Base-by-base conservation (phyloP, 192 early-diverging fungal species). In the Podila clonocystis region DNA sequence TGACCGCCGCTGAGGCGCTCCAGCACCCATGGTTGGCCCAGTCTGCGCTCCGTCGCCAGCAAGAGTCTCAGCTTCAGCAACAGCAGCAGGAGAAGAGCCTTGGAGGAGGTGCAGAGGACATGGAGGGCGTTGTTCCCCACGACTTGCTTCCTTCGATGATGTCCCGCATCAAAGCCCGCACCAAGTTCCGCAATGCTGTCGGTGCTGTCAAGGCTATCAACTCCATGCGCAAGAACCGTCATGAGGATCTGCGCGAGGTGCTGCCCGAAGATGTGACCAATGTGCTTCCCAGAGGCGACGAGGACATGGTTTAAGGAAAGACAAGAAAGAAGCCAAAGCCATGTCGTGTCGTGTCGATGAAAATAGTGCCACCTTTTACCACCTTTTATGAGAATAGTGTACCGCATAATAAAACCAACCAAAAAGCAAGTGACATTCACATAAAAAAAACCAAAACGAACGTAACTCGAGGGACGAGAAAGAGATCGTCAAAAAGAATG, bases 1-100 rank as follows among this genome's bases (percentile, higher is more conserved):
- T 94, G 83, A 95, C 92, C 0, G 96, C 92, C 6, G 77, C 82
- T 13, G 83, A 93, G 84, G 95, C 95, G 1, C 82, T 96, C 52
- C 58, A 83, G 38, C 95, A 97, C 59, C 89, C 92, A 20, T 97
- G 96, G 96, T 68, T 96, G 50, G 52, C 67, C 0, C 70, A 72
- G 49, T 67, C 63, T 20, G 58, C 38, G 17, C 36, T 19, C 2
- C 29, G 28, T 38, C 71, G 65, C 13, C 63, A 75, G 50, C 33
- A 55, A 59, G 55, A 63, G 34, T 50, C 63, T 19, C 36, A 29
- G 20, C 48, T 38, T 29, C 74, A 67, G 22, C 65, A 60, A 38
- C 34, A 62, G 45, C 59, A 61, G 34, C 73, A 74, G 26, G 41
- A 45, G 20, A 63, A 70, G 59, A 49, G 48, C 29, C 50, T 29